These are phyloP conservation scores for Terfezia boudieri DNA, from an alignment of 495 filamentous ascomycete species.

Conservation along the genomic window DNA sequence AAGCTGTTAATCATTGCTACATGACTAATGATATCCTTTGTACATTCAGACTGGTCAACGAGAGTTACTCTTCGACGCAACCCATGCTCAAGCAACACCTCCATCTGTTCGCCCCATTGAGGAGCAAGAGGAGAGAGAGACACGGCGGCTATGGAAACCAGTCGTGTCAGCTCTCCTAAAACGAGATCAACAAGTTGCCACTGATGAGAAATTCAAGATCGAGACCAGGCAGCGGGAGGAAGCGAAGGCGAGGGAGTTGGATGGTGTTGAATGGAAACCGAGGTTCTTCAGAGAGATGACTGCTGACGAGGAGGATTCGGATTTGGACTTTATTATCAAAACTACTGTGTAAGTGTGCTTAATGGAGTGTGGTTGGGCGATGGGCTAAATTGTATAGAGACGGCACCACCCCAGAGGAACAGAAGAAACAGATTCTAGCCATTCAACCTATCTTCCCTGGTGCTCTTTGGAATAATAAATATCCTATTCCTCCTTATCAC, in stretches of 20 bases:
- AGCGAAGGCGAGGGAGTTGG: conserved; percentile 54
- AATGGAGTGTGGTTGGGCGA: background rate
- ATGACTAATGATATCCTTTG: conserved; percentile 1
- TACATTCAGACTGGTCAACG: conserved; percentile 54
- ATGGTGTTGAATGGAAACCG: conserved; percentile 77
- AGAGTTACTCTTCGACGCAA: conserved; percentile 74
- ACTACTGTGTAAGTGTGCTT: conserved; percentile 47
- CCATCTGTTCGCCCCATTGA: conserved; percentile 54
- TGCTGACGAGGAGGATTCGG: conserved; percentile 58
- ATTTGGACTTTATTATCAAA: conserved; percentile 87
- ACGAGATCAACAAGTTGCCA: conserved; percentile 70
- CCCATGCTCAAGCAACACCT: conserved; percentile 46
- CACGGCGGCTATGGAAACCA: conserved; percentile 62
- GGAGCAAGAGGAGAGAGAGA: conserved; percentile 81
- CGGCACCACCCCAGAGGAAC: conserved; percentile 42
- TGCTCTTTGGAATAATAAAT: conserved; percentile 13
- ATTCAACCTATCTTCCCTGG: conserved; percentile 71
- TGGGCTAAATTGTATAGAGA: conserved; percentile 27
- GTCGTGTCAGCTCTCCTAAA: conserved; percentile 61
- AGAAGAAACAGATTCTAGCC: conserved; percentile 62
- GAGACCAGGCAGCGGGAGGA: conserved; percentile 82
- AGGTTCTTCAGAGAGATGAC: conserved; percentile 56
- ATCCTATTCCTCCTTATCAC: conserved; percentile 17
- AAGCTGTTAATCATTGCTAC: background rate
- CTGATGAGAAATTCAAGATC: conserved; percentile 83